phyloP scores from a whole-genome alignment of 2,329 filamentous ascomycete genomes.

The Exophiala oligosperma region DNA sequence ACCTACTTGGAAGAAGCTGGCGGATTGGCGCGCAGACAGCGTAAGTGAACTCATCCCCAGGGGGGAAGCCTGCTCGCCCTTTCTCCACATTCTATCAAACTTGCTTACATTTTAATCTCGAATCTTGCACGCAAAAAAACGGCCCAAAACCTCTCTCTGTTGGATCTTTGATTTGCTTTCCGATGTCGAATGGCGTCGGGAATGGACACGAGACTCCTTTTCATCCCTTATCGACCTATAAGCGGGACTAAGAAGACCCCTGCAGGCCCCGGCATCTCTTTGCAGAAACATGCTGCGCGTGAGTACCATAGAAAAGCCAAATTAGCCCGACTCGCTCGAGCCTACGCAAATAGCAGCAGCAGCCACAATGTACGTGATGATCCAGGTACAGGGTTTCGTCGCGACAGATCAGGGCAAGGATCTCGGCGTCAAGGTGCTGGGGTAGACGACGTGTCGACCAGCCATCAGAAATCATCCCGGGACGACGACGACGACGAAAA shows the following conservation, averaged over 20 bases:
- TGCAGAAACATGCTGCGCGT: conserved; percentile 19
- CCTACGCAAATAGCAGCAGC: neutral
- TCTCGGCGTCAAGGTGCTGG: neutral
- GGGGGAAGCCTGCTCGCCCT: too few relatives aligned
- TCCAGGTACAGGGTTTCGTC: neutral
- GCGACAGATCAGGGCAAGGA: neutral
- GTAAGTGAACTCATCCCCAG: too few relatives aligned
- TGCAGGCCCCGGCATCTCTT: neutral
- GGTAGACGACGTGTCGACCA: too few relatives aligned
- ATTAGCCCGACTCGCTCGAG: conserved; percentile 6
- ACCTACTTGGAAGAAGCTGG: too few relatives aligned
- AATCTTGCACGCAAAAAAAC: too few relatives aligned
- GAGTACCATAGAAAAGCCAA: conserved; percentile 22
- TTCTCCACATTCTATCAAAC: too few relatives aligned
- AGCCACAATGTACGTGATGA: neutral
- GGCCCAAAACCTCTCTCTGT: neutral
- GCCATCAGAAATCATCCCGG: too few relatives aligned
- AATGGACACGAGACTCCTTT: conserved; percentile 11
- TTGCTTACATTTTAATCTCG: too few relatives aligned
- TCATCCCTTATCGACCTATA: conserved; percentile 9
- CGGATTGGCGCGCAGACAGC: too few relatives aligned
- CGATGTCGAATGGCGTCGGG: neutral
- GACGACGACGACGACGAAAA: too few relatives aligned
- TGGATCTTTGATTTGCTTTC: neutral
- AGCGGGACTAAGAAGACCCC: conserved; percentile 1